These are phyloP conservation scores for Podosphaera fusca DNA, from an alignment of 2,329 filamentous ascomycete genomes.

Conservation along the genomic window DNA sequence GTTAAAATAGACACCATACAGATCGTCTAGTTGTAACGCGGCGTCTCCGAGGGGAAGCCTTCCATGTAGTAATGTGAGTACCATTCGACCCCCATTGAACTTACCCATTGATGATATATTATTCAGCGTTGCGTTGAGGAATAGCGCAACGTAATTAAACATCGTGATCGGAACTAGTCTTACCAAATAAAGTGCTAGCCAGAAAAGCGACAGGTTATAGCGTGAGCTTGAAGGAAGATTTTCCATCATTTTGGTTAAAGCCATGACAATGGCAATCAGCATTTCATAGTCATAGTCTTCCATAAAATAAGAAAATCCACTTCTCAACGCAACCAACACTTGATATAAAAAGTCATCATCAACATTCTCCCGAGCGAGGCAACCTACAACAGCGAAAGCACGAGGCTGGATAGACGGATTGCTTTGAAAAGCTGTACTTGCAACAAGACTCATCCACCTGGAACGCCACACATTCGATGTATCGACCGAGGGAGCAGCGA, in stretches of 20 bases:
- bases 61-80: slow-evolving; percentile 35
- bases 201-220: slow-evolving; percentile 46
- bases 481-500: slow-evolving; percentile 40
- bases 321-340: slow-evolving; percentile 42
- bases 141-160: slow-evolving; percentile 42
- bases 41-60: slow-evolving; percentile 37
- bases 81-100: slow-evolving; percentile 34
- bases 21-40: slow-evolving; percentile 35
- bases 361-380: slow-evolving; percentile 45
- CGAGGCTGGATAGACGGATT: slow-evolving; percentile 48
- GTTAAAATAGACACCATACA: slow-evolving; percentile 42
- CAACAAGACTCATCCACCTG: slow-evolving; percentile 50
- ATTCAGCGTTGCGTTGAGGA: slow-evolving; percentile 38
- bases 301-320: slow-evolving; percentile 38
- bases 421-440: slow-evolving; percentile 50
- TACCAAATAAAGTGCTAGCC: slow-evolving; percentile 43
- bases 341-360: slow-evolving; percentile 51
- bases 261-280: slow-evolving; percentile 43
- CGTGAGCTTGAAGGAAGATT: slow-evolving; percentile 43
- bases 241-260: slow-evolving; percentile 47
- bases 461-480: slow-evolving; percentile 46
- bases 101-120: slow-evolving; percentile 40
- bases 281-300: slow-evolving; percentile 43
- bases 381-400: slow-evolving; percentile 50
- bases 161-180: slow-evolving; percentile 36